A percentile compares a stretch with the other conserved stretches of the same genome.
These are phyloP conservation scores for Castanea crenata DNA, from an alignment of 306 rosid genomes.

Conservation along the genomic window DNA sequence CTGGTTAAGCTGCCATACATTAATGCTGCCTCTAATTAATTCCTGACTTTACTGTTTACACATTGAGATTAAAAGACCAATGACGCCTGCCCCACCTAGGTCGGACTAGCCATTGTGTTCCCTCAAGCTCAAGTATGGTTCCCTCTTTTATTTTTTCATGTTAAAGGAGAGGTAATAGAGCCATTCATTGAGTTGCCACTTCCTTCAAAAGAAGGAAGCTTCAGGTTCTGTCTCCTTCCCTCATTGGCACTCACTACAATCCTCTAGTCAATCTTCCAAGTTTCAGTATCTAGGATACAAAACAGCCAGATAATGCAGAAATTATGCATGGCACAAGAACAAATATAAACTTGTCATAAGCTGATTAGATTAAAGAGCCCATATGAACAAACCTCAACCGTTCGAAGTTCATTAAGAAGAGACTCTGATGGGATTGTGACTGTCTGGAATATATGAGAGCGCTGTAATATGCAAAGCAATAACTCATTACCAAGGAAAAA, in stretches of 20 bases:
- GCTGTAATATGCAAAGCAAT: constrained; percentile 53
- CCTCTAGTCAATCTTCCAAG: neutral
- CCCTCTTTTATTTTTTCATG: neutral
- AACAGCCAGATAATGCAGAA: neutral
- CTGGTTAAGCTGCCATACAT: neutral
- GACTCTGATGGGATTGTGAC: constrained; percentile 91
- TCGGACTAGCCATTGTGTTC: neutral
- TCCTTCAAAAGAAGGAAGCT: constrained; percentile 1
- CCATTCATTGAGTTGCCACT: neutral
- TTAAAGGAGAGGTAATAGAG: neutral
- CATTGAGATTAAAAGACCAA: neutral
- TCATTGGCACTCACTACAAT: neutral
- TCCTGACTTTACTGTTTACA: neutral
- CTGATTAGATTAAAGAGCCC: constrained; percentile 1
- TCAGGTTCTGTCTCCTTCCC: neutral
- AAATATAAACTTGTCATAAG: constrained; percentile 3
- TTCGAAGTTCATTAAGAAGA: constrained; percentile 92
- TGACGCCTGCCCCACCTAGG: neutral
- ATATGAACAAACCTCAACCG: constrained; percentile 73
- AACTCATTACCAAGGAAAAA: constrained; percentile 11
- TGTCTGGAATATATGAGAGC: constrained; percentile 84
- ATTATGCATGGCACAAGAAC: neutral
- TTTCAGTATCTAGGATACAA: neutral
- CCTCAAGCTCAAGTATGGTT: neutral
- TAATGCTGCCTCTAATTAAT: neutral